Evolutionary conservation across 2,329 filamentous ascomycete genomes (phyloP).

Genomic region (Fonsecaea erecta): DNA sequence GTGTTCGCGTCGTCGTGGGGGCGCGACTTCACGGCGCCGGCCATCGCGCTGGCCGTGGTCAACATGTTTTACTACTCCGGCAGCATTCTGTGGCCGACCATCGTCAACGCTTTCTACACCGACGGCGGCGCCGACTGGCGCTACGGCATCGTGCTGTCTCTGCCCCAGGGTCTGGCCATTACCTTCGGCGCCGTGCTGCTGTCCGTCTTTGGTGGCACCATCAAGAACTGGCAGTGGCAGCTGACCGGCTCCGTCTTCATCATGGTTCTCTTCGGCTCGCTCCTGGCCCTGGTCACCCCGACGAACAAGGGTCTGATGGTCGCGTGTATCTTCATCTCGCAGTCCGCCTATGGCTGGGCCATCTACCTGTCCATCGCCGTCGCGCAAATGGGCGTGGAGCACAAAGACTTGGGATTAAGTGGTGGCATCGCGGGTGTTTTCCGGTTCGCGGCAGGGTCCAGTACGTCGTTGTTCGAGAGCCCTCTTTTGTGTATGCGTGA

Average conservation of each 20-base stretch:
- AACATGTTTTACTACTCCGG: conserved; percentile 60
- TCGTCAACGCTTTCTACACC: conserved; percentile 53
- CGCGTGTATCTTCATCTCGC: conserved; percentile 53
- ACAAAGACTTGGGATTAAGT: conserved; percentile 54
- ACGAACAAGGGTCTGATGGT: conserved; percentile 53
- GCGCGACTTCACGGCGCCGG: conserved; percentile 54
- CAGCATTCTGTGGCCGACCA: conserved; percentile 54
- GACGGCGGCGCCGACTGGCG: conserved; percentile 44
- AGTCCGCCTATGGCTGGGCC: conserved; percentile 54
- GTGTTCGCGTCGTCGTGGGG: conserved; percentile 53
- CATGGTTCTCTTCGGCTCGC: conserved; percentile 56
- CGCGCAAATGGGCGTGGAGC: conserved; percentile 56
- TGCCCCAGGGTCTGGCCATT: conserved; percentile 54
- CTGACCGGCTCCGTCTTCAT: conserved; percentile 50
- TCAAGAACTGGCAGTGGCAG: conserved; percentile 56
- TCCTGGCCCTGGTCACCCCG: conserved; percentile 52
- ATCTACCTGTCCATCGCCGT: conserved; percentile 56
- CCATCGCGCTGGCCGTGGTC: conserved; percentile 52
- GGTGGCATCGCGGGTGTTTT: conserved; percentile 52
- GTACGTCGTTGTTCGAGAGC: background rate
- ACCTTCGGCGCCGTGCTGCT: conserved; percentile 51
- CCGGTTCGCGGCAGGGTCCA: conserved; percentile 50
- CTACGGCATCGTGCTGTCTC: conserved; percentile 46
- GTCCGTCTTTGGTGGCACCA: conserved; percentile 48
- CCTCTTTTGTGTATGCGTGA: background rate